Conservation (phyloP, 2,329 filamentous ascomycete genomes). For the Phoma sp. region DNA sequence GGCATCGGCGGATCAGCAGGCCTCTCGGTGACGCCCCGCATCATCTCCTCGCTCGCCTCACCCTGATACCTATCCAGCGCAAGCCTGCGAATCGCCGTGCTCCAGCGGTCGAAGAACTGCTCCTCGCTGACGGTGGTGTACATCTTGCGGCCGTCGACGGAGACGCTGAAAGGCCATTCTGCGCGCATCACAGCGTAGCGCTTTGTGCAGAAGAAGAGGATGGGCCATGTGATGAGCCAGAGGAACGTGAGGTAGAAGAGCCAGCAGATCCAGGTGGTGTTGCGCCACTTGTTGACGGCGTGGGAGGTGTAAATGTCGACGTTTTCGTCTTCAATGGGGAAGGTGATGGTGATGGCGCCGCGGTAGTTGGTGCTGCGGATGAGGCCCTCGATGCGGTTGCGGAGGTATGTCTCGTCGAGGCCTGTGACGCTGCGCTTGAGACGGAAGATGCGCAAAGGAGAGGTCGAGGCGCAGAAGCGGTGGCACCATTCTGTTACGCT, state of each 20-base stretch:
- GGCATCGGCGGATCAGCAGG: slow-evolving; percentile 56
- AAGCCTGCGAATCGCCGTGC: slow-evolving; percentile 64
- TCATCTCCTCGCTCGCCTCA: slow-evolving; percentile 59
- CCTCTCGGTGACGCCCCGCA: slow-evolving; percentile 39
- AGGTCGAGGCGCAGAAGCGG: slow-evolving; percentile 66
- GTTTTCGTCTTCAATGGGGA: slow-evolving; percentile 64
- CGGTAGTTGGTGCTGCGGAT: slow-evolving; percentile 72
- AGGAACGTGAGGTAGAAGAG: slow-evolving; percentile 72
- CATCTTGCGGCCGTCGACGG: slow-evolving; percentile 46
- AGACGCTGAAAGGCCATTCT: slow-evolving; percentile 65
- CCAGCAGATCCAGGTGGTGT: slow-evolving; percentile 68
- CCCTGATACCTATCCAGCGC: slow-evolving; percentile 66
- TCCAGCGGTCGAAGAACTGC: slow-evolving; percentile 71
- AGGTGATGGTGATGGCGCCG: slow-evolving; percentile 65
- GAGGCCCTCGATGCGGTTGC: slow-evolving; percentile 61
- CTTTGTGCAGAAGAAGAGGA: slow-evolving; percentile 71
- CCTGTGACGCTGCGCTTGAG: slow-evolving; percentile 60
- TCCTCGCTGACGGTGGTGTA: slow-evolving; percentile 61
- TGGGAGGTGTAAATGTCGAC: slow-evolving; percentile 71
- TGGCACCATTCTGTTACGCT: slow-evolving; percentile 70
- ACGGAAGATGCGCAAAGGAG: slow-evolving; percentile 63
- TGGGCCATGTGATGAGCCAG: slow-evolving; percentile 75
- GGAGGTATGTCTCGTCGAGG: slow-evolving; percentile 65
- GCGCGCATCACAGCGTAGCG: slow-evolving; percentile 70
- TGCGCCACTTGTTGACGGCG: slow-evolving; percentile 69